These are phyloP conservation scores for Pouteria glomerata DNA, from an alignment of 148 eudicot genomes.

Conservation along the genomic window DNA sequence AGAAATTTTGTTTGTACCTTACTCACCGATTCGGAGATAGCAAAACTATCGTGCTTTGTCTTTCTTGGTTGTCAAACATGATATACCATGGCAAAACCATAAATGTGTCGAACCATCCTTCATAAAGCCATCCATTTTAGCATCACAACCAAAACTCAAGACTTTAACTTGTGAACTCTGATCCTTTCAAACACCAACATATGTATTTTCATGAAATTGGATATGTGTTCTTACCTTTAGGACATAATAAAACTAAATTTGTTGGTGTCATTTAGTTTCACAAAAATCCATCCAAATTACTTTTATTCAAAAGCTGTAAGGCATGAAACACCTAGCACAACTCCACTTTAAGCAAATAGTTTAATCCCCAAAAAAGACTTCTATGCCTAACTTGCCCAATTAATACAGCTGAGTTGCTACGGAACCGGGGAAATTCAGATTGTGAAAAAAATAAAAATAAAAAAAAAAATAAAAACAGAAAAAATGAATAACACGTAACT, in stretches of 20 bases:
- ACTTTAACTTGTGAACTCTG: background rate
- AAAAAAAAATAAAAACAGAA: too few species aligned
- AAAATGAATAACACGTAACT: too few species aligned
- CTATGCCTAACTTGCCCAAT: too few species aligned
- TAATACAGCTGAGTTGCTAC: too few species aligned
- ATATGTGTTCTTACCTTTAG: too few species aligned
- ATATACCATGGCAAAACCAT: background rate
- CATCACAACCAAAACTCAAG: background rate
- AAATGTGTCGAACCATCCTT: background rate
- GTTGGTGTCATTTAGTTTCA: background rate
- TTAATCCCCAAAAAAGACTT: background rate
- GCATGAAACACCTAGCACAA: background rate
- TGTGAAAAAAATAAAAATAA: too few species aligned
- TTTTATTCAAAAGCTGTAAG: background rate
- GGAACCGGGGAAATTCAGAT: too few species aligned
- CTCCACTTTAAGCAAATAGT: background rate
- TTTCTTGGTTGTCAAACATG: background rate
- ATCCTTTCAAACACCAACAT: too few species aligned
- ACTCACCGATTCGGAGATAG: background rate
- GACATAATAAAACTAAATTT: background rate
- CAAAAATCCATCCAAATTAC: background rate
- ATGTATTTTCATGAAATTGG: too few species aligned
- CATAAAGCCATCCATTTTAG: background rate
- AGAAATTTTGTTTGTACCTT: background rate
- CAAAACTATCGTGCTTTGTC: background rate